These are phyloP conservation scores for Scheffersomyces segobiensis DNA, from an alignment of 1,139 yeast genomes.

Conservation along the genomic window DNA sequence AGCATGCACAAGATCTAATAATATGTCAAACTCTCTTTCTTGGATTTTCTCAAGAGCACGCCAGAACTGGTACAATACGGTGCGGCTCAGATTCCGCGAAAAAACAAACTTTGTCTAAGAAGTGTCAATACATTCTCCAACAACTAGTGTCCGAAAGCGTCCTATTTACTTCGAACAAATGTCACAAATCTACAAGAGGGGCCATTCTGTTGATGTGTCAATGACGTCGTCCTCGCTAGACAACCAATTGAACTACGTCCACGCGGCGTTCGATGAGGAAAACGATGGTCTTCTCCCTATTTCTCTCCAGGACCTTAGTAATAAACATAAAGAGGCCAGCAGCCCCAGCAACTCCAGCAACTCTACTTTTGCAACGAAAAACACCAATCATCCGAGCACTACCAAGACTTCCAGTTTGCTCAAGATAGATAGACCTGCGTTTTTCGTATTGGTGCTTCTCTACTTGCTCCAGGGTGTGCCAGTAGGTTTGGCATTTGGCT, in stretches of 20 bases:
- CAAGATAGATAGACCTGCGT: slow-evolving; percentile 63
- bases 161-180: background rate
- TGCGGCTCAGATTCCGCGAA: background rate
- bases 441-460: slow-evolving; percentile 65
- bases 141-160: background rate
- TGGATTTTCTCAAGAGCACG: background rate
- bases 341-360: slow-evolving; percentile 3
- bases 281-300: slow-evolving; percentile 40
- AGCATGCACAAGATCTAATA: background rate
- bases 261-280: slow-evolving; percentile 30
- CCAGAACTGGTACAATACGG: background rate
- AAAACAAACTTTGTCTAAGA: background rate
- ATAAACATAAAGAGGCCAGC: slow-evolving; percentile 7
- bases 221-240: slow-evolving; percentile 9
- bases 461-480: slow-evolving; percentile 93
- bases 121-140: background rate
- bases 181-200: slow-evolving; percentile 18
- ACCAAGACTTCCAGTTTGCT: slow-evolving; percentile 23
- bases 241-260: slow-evolving; percentile 19
- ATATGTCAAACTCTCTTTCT: background rate
- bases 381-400: background rate
- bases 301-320: slow-evolving; percentile 21
- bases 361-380: slow-evolving; percentile 9
- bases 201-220: slow-evolving; percentile 12
- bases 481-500: slow-evolving; percentile 93